A percentile compares a stretch with the other conserved stretches of the same genome.
These are phyloP conservation scores for Trichoderma sp. DNA, from an alignment of 2,329 filamentous ascomycete genomes.

Conservation along the genomic window DNA sequence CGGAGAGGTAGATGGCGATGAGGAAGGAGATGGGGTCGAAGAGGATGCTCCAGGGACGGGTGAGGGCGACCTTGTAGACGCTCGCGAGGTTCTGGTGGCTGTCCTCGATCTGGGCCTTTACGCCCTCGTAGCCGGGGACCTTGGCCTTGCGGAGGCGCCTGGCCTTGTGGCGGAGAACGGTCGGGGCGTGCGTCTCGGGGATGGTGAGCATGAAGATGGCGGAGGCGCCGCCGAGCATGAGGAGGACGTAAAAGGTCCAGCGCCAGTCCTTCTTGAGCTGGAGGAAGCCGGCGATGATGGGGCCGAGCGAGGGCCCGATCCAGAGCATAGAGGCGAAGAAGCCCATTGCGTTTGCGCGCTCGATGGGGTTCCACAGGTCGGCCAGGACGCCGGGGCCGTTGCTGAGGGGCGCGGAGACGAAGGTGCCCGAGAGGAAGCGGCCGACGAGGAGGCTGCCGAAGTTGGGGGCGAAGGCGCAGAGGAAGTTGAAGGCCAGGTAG, in stretches of 20 bases:
- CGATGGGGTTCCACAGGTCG: constrained; percentile 55
- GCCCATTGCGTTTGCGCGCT: constrained; percentile 58
- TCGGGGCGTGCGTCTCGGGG: constrained; percentile 58
- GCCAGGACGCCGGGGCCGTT: constrained; percentile 56
- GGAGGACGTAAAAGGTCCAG: constrained; percentile 54
- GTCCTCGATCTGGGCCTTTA: constrained; percentile 53
- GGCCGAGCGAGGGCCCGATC: constrained; percentile 56
- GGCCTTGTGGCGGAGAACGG: constrained; percentile 57
- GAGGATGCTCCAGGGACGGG: constrained; percentile 56
- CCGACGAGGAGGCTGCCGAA: constrained; percentile 56
- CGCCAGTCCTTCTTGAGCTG: constrained; percentile 57
- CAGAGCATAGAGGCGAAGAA: constrained; percentile 57
- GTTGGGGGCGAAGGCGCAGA: constrained; percentile 58
- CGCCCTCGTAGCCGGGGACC: constrained; percentile 55
- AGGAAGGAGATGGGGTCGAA: constrained; percentile 57
- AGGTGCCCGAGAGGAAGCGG: constrained; percentile 58
- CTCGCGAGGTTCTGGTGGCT: constrained; percentile 45
- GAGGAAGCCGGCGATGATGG: constrained; percentile 59
- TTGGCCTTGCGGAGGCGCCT: constrained; percentile 51
- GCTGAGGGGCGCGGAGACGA: constrained; percentile 54
- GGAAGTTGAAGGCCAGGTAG: constrained; percentile 55
- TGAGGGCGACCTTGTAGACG: constrained; percentile 56
- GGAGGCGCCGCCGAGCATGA: constrained; percentile 47
- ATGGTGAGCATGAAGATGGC: constrained; percentile 56
- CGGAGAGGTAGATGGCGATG: constrained; percentile 54